These are phyloP conservation scores for Lactarius tabidus DNA, from an alignment of 768 basidiomycete species.

Conservation along the genomic window DNA sequence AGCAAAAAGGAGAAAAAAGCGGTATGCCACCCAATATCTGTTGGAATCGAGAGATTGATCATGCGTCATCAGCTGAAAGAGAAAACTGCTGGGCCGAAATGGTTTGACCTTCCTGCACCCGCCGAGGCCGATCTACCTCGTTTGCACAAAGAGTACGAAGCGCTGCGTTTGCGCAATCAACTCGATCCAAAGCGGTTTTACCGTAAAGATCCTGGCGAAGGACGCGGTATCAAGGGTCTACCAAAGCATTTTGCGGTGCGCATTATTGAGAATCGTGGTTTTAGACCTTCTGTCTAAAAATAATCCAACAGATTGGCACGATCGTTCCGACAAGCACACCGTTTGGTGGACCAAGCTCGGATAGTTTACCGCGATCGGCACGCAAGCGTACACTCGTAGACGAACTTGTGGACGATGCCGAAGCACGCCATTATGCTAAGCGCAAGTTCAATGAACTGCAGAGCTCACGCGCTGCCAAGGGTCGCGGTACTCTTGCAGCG, in stretches of 20 bases:
- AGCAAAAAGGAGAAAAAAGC: conserved; percentile 72
- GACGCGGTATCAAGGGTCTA: conserved; percentile 76
- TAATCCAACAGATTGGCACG: conserved; percentile 61
- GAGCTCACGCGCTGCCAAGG: conserved; percentile 58
- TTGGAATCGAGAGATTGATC: neutral
- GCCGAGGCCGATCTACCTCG: conserved; percentile 73
- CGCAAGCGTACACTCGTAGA: conserved; percentile 84
- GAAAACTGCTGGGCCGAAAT: conserved; percentile 71
- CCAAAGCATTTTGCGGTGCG: conserved; percentile 89
- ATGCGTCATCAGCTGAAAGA: conserved; percentile 49
- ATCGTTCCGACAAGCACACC: conserved; percentile 67
- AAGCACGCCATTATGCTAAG: conserved; percentile 85
- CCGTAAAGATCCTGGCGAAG: conserved; percentile 80
- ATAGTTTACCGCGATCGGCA: conserved; percentile 65
- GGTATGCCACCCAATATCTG: conserved; percentile 38
- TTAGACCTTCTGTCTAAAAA: conserved; percentile 16
- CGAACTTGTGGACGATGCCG: conserved; percentile 84
- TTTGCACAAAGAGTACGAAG: conserved; percentile 81
- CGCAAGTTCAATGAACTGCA: conserved; percentile 84
- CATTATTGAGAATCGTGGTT: conserved; percentile 15
- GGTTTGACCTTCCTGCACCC: conserved; percentile 89
- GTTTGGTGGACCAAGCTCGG: conserved; percentile 62
- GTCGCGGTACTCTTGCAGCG: conserved; percentile 63
- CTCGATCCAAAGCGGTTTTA: conserved; percentile 93
- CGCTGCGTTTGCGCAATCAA: conserved; percentile 79